Evolutionary conservation across 2,329 filamentous ascomycete species (phyloP).

Genomic region (Pseudogymnoascus sp.): DNA sequence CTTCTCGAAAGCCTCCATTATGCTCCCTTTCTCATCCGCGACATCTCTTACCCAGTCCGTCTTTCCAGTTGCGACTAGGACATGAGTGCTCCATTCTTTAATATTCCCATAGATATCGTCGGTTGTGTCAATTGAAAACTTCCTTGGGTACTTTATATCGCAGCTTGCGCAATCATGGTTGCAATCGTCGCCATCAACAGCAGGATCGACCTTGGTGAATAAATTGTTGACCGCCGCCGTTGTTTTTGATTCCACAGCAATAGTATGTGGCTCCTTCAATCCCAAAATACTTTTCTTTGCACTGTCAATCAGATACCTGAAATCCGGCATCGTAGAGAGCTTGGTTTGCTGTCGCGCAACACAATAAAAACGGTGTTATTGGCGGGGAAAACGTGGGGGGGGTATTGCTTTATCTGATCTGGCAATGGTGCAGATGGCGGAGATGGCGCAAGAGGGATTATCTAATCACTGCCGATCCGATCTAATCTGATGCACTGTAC

Average conservation of each 20-base stretch:
- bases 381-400: neutral
- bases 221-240: constrained; percentile 34
- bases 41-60: constrained; percentile 89
- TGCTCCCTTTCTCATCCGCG: constrained; percentile 74
- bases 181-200: constrained; percentile 80
- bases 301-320: constrained; percentile 22
- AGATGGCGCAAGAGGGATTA: neutral
- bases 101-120: constrained; percentile 79
- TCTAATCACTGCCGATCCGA: neutral
- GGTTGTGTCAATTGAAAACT: constrained; percentile 63
- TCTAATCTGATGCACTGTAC: constrained; percentile 5
- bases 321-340: neutral
- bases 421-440: neutral
- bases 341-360: neutral
- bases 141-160: constrained; percentile 64
- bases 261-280: constrained; percentile 15
- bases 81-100: constrained; percentile 79
- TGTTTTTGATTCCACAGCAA: neutral
- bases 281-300: constrained; percentile 22
- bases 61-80: constrained; percentile 92
- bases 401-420: neutral
- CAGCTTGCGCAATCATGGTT: constrained; percentile 79
- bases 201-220: constrained; percentile 67
- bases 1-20: constrained; percentile 66
- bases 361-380: neutral